A percentile compares a stretch with the other conserved stretches of the same genome.
Conservation (phyloP, 2,329 filamentous ascomycete species). For the Nemania diffusa region DNA sequence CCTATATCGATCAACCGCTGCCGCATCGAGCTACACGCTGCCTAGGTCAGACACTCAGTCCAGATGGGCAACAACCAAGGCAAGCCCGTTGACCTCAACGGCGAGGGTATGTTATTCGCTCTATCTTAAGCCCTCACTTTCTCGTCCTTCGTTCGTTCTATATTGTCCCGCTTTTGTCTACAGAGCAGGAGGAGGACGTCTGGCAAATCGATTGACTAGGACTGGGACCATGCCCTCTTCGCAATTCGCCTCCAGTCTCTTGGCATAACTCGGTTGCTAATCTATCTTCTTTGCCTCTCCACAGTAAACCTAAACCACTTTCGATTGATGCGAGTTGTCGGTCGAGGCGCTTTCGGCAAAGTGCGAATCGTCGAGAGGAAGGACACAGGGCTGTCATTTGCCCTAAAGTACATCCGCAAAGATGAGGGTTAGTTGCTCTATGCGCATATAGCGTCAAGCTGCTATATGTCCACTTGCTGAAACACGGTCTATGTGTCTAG, state of each 20-base stretch:
- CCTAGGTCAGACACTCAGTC: conserved; percentile 31
- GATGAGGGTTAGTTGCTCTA: conserved; percentile 80
- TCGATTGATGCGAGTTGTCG: conserved; percentile 91
- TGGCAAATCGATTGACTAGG: neutral
- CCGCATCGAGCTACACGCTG: conserved; percentile 19
- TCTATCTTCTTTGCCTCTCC: neutral
- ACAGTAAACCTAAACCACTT: conserved; percentile 98
- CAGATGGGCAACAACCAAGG: conserved; percentile 94
- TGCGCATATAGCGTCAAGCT: conserved; percentile 12
- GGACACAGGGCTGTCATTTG: conserved; percentile 92
- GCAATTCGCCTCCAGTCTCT: conserved; percentile 1
- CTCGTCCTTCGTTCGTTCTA: neutral
- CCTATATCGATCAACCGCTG: neutral
- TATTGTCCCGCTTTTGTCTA: neutral
- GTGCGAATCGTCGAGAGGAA: conserved; percentile 98
- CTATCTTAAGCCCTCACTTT: neutral
- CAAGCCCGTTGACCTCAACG: conserved; percentile 90
- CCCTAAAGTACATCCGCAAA: conserved; percentile 97
- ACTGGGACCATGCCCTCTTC: neutral
- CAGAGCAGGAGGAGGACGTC: neutral
- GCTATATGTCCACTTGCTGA: conserved; percentile 29
- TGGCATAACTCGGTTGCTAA: conserved; percentile 18
- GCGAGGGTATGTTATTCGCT: conserved; percentile 78
- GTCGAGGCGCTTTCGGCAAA: conserved; percentile 98
- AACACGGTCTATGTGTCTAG: conserved; percentile 58